Percentiles rank a stretch among this genome's conserved stretches.
phyloP scores from a whole-genome alignment of 1,284 basidiomycete species.

The Melampsora abietis-canadensis region DNA sequence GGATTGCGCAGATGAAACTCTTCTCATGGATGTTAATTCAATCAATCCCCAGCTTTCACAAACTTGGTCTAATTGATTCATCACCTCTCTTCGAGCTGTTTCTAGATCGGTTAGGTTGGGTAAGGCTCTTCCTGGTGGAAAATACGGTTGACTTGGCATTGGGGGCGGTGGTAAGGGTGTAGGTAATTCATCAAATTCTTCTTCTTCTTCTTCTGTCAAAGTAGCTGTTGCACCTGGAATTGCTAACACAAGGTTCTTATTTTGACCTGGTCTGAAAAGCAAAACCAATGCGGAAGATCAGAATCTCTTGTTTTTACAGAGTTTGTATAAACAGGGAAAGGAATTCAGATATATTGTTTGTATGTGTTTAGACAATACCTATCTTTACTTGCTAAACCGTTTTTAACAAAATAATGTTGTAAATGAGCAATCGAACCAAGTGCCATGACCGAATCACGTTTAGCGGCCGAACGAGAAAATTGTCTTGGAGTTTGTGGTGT shows the following conservation, averaged over 20 bases:
- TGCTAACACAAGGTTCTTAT: constrained; percentile 22
- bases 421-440: constrained; percentile 79
- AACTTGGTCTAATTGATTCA: constrained; percentile 35
- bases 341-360: no score
- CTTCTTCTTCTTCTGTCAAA: constrained; percentile 25
- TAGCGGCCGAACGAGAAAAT: constrained; percentile 77
- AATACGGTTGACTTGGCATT: constrained; percentile 18
- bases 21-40: constrained; percentile 25
- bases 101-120: constrained; percentile 37
- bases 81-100: constrained; percentile 29
- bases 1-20: constrained; percentile 13
- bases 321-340: no score
- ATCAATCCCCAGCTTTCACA: constrained; percentile 34
- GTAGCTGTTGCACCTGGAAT: constrained; percentile 8
- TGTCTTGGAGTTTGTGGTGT: constrained; percentile 59
- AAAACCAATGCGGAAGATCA: neutral
- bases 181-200: constrained; percentile 18
- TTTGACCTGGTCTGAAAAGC: constrained; percentile 11
- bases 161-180: constrained; percentile 22
- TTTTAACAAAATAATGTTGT: constrained; percentile 59
- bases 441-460: constrained; percentile 78
- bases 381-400: constrained; percentile 27
- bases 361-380: neutral
- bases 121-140: constrained; percentile 29
- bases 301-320: no score